phyloP scores from a whole-genome alignment of 2,329 filamentous ascomycete species.

The Venturia aucupariae region DNA sequence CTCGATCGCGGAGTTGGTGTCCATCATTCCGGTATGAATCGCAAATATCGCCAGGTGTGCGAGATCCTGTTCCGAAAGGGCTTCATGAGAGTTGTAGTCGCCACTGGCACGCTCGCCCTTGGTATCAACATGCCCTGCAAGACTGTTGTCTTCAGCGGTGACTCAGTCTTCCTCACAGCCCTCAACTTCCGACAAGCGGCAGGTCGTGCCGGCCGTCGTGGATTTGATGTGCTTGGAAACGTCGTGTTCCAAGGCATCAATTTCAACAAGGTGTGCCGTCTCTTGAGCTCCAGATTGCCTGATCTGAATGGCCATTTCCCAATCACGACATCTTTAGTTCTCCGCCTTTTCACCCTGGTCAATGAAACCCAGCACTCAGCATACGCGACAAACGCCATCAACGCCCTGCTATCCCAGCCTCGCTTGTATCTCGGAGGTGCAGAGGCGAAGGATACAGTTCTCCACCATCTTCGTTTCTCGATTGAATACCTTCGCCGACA shows the following conservation, averaged over 20 bases:
- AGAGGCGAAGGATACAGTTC: slow-evolving; percentile 57
- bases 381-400: slow-evolving; percentile 53
- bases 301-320: slow-evolving; percentile 71
- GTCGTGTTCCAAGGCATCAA: slow-evolving; percentile 66
- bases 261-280: slow-evolving; percentile 51
- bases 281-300: slow-evolving; percentile 64
- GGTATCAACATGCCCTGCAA: slow-evolving; percentile 71
- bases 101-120: slow-evolving; percentile 65
- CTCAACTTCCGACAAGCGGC: slow-evolving; percentile 70
- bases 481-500: slow-evolving; percentile 70
- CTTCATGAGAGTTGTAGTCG: slow-evolving; percentile 60
- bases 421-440: slow-evolving; percentile 62
- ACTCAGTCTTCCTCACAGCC: slow-evolving; percentile 63
- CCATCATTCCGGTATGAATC: slow-evolving; percentile 73
- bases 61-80: slow-evolving; percentile 68
- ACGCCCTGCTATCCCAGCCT: slow-evolving; percentile 60
- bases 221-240: slow-evolving; percentile 73
- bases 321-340: slow-evolving; percentile 61
- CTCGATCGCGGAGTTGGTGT: slow-evolving; percentile 62
- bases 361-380: slow-evolving; percentile 54
- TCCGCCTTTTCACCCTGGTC: slow-evolving; percentile 59
- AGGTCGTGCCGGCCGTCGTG: slow-evolving; percentile 68
- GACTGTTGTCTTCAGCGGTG: slow-evolving; percentile 67
- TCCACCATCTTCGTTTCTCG: slow-evolving; percentile 71
- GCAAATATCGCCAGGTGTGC: slow-evolving; percentile 62